Evolutionary conservation across 768 basidiomycete species (phyloP), one percentile per base, ranked within the genome.

Genomic region (Tricholoma terreum): DNA sequence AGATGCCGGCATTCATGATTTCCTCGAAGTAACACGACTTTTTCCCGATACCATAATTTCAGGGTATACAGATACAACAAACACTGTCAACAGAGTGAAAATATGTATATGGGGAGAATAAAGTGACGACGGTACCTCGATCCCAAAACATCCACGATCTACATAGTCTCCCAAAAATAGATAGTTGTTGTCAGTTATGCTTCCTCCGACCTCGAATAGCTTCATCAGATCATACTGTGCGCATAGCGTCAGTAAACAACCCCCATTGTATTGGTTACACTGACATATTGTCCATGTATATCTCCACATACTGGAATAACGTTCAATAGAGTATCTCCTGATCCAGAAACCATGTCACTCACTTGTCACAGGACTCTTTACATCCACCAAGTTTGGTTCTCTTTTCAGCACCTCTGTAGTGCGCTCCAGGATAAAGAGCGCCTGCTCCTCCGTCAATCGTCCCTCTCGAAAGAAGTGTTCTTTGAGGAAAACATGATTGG

Each of bases 1-100:
- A 98, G 78, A 75, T 98, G 95, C 35, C 89, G 84, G 70, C 96
- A 98, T 78, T 98, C 96, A 74, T 98, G 96, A 70, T 98, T 98
- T 8, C 96, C 96, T 49, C 96, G 86, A 34, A 98, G 80, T 31
- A 98, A 80, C 57, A 85, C 84, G 45, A 98, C 77, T 34, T 87
- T 88, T 60, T 80, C 81, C 3, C 96, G 96, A 64, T 89, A 89
- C 79, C 87, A 87, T 45, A 98, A 85, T 76, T 98, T 98, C 73
- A 97, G 83, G 11, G 92, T 79, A 74, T 94, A 98, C 21, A 98
- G 82, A 74, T 96, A 98, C 46, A 98, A 73, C 10, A 98, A 79
- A 71, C 96, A 98, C 92, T 81, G 60, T 6, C 49, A 14, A 15
- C 33, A 34, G 35, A 21, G 48, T 62, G 84, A 67, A 52, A 42